Base-by-base conservation (phyloP, 1,284 basidiomycete species). In the Rhodotorula sp. region DNA sequence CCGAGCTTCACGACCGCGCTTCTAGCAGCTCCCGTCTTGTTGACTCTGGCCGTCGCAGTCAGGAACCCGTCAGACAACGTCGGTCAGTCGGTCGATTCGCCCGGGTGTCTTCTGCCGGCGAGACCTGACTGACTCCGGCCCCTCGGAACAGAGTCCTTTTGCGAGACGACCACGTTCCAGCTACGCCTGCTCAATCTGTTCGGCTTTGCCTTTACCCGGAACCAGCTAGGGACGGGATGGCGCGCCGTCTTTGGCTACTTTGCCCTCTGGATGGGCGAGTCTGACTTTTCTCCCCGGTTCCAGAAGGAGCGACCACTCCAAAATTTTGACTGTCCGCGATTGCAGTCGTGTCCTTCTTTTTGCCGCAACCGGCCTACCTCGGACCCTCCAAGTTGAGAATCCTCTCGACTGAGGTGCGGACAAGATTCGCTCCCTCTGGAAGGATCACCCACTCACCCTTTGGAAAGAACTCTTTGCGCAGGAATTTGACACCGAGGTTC, bases 351-450 rank as follows among this genome's bases (percentile, higher is more conserved):
- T 34, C 55, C n/a, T 71, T 76, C 61, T 57, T 74, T 18, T 55
- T 62, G 21, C 74, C 74, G 16, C 74, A 76, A 60, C 74, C 74
- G 5, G 23, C 48, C 5, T 76, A 76, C 49, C 68, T 74, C 45
- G 74, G 72, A 7, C 70, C 68, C 2, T 52, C 61, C 5, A 60
- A 62, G 6, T 4, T 73, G 5, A 7, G 21, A 4, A 8, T 18
- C 7, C 49, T 74, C n/a, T 50, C 55, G 0, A 18, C 62, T 19
- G 68, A 67, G 21, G 74, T 75, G 2, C 31, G 69, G n/a, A 21
- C 21, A 3, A 14, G 21, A 5, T 52, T 73, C 23, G 56, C 52
- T 1, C 12, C 61, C 52, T 1, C 12, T 59, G 18, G 68, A 67
- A 23, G 71, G 70, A 0, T n/a, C 63, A 19, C 14, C 3, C 45